These are phyloP conservation scores for Wickerhamiella parazyma DNA, from an alignment of 805 yeast genomes.

Conservation along the genomic window DNA sequence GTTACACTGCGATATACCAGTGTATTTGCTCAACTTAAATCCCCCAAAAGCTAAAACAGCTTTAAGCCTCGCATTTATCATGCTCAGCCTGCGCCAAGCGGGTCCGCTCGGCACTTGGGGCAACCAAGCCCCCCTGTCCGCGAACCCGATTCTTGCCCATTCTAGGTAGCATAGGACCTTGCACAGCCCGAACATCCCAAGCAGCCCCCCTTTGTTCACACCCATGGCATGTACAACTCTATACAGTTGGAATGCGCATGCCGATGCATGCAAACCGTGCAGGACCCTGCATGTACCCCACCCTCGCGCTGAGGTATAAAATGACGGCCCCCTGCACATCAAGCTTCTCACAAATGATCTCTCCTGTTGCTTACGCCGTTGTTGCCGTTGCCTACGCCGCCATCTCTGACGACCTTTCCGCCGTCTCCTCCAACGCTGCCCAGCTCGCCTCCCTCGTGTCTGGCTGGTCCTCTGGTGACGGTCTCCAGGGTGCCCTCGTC, in stretches of 20 bases:
- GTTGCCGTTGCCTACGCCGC: constrained; percentile 10
- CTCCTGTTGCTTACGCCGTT: constrained; percentile 11
- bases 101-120: no score
- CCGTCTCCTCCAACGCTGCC: constrained; percentile 39
- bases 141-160: no score
- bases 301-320: background rate
- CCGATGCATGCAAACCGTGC: background rate
- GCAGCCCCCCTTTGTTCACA: no score
- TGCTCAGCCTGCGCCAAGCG: no score
- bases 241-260: background rate
- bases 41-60: no score
- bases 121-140: no score
- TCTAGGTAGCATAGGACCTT: no score
- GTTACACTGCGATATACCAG: no score
- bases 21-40: no score
- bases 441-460: constrained; percentile 7
- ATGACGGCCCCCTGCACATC: background rate
- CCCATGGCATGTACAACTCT: no score
- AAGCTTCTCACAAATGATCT: background rate
- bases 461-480: constrained; percentile 11
- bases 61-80: no score
- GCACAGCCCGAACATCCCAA: no score
- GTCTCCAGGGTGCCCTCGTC: constrained; percentile 14
- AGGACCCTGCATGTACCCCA: background rate
- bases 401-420: constrained; percentile 6